Conservation (phyloP, 352 stramenopile genomes). For the Globisporangium iwayamae region DNA sequence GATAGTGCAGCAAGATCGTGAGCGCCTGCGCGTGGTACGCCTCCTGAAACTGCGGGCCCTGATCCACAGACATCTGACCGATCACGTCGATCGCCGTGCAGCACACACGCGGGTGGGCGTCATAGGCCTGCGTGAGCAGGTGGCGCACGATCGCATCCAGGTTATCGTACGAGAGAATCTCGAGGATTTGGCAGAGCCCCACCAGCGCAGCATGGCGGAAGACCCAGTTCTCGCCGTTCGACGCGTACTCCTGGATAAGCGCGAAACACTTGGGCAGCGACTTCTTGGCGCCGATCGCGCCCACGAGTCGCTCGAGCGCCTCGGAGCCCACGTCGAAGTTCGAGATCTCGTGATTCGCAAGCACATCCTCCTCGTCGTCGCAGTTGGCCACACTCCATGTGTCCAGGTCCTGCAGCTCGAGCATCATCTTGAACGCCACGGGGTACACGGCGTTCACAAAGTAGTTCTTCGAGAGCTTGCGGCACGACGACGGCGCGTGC, state of each 20-base stretch:
- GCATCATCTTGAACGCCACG: slow-evolving; percentile 82
- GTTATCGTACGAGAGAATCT: slow-evolving; percentile 58
- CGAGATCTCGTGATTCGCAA: slow-evolving; percentile 68
- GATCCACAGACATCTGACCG: slow-evolving; percentile 74
- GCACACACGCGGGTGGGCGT: slow-evolving; percentile 73
- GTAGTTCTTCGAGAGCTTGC: slow-evolving; percentile 67
- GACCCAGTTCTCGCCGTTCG: slow-evolving; percentile 60
- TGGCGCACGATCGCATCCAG: slow-evolving; percentile 70
- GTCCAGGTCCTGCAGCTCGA: slow-evolving; percentile 72
- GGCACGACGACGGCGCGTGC: slow-evolving; percentile 54
- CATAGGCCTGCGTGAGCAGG: slow-evolving; percentile 61
- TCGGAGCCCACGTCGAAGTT: slow-evolving; percentile 87
- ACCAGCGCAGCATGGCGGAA: slow-evolving; percentile 76
- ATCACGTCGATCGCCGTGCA: slow-evolving; percentile 84
- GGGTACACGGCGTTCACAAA: slow-evolving; percentile 75
- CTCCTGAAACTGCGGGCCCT: slow-evolving; percentile 77
- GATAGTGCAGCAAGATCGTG: slow-evolving; percentile 56
- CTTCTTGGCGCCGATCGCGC: slow-evolving; percentile 59
- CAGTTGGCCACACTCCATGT: slow-evolving; percentile 65
- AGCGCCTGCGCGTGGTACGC: slow-evolving; percentile 67
- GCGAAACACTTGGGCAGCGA: slow-evolving; percentile 74
- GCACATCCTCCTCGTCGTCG: slow-evolving; percentile 59
- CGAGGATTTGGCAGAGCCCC: slow-evolving; percentile 78
- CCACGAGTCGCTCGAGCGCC: slow-evolving; percentile 67
- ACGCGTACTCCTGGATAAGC: slow-evolving; percentile 73